Evolutionary conservation across 495 filamentous ascomycete species (phyloP), one percentile per base, ranked within the genome.

Genomic region (Penicillium paradoxum): DNA sequence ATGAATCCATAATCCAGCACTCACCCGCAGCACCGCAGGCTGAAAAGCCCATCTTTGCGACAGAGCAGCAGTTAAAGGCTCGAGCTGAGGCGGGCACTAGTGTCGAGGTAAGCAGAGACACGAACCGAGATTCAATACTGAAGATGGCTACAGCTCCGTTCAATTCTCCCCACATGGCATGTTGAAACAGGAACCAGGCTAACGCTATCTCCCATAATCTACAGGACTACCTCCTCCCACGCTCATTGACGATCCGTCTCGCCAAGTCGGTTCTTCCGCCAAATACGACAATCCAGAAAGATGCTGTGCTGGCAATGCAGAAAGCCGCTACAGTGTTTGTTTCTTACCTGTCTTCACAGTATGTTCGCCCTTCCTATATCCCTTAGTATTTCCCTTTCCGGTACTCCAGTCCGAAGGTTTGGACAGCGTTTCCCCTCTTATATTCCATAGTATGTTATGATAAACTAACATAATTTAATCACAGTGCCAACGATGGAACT

Each of bases 251-350:
- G 36, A 87, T 89, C 41, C 84, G 93, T 19, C 82, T 98, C 6
- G 93, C 92, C 2, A 97, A 97, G 77, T 87, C 90, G 51, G 90
- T 96, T n/a, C 79, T 98, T n/a, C 93, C 93, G 0, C 82, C 91
- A 6, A 96, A 97, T 64, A 96, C 93, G 1, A 87, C 90, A 55
- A 89, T 98, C 45, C 89, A 95, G 60, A 95, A 91, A 55, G 92
- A 97, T 70, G 93, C 93, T 4, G 80, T 96, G 33, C 64, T 93
- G 24, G 93, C 95, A 0, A 83, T 98, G 67, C 88, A 87, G 55
- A 97, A 97, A 74, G 87, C 88, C 49, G 90, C 92, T 4, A 96
- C 90, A 2, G 90, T 98, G 0, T 98, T 98, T 66, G 83, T 97
- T 27, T 97, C 83, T 64, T 91, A 96, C 67, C 72, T 98, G 24